Evolutionary conservation across 139 green algal genomes (phyloP).

Genomic region (Closterium sp.): DNA sequence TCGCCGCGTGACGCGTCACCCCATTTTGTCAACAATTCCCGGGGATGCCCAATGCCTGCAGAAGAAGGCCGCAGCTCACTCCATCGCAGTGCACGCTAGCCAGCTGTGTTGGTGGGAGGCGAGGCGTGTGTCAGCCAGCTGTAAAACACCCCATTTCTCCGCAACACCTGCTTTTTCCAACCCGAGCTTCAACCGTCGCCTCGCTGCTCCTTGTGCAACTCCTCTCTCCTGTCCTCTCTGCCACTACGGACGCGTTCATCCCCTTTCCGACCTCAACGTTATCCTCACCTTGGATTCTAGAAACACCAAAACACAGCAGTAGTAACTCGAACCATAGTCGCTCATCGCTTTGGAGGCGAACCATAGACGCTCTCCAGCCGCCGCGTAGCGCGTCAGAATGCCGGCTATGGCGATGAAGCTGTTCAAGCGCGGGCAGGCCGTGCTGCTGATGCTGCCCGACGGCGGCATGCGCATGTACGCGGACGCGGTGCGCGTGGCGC

Average conservation of each 20-base stretch:
- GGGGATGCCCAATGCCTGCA: no score
- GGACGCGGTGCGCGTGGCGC: not conserved
- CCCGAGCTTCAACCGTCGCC: no score
- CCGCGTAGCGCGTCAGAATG: not conserved
- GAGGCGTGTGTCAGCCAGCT: not conserved
- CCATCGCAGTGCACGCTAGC: no score
- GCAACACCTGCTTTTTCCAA: no score
- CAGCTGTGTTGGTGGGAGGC: no score
- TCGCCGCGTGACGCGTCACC: no score
- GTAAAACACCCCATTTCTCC: not conserved
- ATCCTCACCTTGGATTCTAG: not conserved
- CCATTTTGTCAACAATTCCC: no score
- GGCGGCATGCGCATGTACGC: slow-evolving; percentile 1
- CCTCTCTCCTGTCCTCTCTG: no score
- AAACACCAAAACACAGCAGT: not conserved
- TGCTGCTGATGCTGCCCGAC: slow-evolving; percentile 1
- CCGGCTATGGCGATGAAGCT: not conserved
- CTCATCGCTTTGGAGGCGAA: not conserved
- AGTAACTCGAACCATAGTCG: not conserved
- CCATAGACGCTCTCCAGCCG: not conserved
- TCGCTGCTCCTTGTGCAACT: no score
- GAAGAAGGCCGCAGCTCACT: no score
- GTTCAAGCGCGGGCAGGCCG: not conserved
- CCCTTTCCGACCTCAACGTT: no score
- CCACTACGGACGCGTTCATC: no score